phyloP scores from a whole-genome alignment of 1,139 yeast genomes.

The Candida labiduridarum region DNA sequence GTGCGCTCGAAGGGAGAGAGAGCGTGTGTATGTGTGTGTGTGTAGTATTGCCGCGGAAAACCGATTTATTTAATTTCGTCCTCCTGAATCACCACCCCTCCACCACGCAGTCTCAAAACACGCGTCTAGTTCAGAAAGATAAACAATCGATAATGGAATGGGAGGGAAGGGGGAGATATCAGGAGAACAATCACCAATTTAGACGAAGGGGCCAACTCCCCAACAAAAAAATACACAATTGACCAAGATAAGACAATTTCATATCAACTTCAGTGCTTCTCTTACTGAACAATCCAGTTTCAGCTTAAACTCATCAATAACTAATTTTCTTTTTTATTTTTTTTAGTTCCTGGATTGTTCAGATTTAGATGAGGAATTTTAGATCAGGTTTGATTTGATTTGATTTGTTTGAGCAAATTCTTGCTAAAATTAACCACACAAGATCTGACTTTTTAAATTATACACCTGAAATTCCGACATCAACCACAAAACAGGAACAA shows the following conservation, averaged over 20 bases:
- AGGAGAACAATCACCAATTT: background rate
- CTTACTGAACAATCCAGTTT: background rate
- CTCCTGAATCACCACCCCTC: too few species aligned
- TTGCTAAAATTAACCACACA: background rate
- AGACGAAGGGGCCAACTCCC: background rate
- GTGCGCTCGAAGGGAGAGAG: too few species aligned
- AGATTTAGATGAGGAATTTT: background rate
- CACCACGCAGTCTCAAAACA: too few species aligned
- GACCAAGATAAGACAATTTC: background rate
- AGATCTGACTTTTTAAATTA: background rate
- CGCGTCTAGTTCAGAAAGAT: too few species aligned
- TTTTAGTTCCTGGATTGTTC: background rate
- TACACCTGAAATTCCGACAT: background rate
- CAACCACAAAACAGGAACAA: background rate
- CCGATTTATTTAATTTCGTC: too few species aligned
- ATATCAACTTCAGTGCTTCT: background rate
- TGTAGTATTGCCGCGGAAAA: too few species aligned
- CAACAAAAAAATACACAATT: background rate
- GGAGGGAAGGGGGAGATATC: too few species aligned
- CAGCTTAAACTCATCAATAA: background rate
- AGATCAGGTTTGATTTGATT: background rate
- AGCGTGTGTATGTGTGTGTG: too few species aligned
- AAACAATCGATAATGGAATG: too few species aligned
- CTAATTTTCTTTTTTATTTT: background rate
- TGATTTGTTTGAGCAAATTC: background rate